phyloP scores from a whole-genome alignment of 805 yeast genomes.

The Candida krabiensis region DNA sequence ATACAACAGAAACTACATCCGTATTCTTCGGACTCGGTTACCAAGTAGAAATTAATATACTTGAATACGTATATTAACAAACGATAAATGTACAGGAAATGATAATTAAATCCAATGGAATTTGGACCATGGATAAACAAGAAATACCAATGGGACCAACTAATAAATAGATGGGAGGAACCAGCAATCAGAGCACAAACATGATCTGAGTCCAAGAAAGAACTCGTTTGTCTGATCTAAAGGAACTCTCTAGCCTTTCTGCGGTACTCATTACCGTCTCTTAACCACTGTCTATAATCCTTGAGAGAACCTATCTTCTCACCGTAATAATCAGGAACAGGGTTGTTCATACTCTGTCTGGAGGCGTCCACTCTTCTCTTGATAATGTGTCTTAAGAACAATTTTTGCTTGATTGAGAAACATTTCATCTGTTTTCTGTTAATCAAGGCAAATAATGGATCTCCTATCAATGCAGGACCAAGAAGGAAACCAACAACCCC shows the following conservation, averaged over 20 bases:
- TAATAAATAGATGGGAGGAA: too few species aligned
- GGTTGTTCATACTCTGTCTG: constrained; percentile 85
- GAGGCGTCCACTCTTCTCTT: constrained; percentile 89
- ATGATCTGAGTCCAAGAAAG: neutral
- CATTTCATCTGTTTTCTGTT: constrained; percentile 46
- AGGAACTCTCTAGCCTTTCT: constrained; percentile 78
- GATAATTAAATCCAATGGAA: too few species aligned
- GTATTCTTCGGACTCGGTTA: too few species aligned
- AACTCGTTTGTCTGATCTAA: neutral
- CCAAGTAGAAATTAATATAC: too few species aligned
- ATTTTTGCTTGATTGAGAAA: constrained; percentile 63
- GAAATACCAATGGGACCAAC: too few species aligned
- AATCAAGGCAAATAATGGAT: constrained; percentile 59
- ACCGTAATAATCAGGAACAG: constrained; percentile 98
- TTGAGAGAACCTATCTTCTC: constrained; percentile 86
- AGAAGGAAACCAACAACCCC: constrained; percentile 76
- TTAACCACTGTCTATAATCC: constrained; percentile 91
- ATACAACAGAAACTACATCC: too few species aligned
- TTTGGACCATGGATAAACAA: too few species aligned
- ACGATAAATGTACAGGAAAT: too few species aligned
- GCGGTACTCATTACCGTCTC: constrained; percentile 90
- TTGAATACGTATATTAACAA: too few species aligned
- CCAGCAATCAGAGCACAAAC: too few species aligned
- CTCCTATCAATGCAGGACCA: constrained; percentile 79
- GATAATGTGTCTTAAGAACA: constrained; percentile 71